Base-by-base conservation (phyloP, 2,329 filamentous ascomycete genomes). In the Zymoseptoria tritici region DNA sequence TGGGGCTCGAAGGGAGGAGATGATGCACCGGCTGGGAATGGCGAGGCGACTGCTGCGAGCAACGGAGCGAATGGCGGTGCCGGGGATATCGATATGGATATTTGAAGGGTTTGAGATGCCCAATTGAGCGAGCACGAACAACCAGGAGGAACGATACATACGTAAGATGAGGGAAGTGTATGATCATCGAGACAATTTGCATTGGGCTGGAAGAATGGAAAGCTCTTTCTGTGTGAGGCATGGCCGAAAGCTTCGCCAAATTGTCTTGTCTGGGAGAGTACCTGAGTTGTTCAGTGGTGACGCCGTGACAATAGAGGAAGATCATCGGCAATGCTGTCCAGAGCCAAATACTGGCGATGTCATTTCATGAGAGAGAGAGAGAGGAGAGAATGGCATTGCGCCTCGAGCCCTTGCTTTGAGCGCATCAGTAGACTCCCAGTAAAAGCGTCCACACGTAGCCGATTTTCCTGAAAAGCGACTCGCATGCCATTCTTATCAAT, bases 1-100 rank as follows among this genome's bases (percentile, higher is more conserved):
- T 97, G 91, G 79, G 86, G 74, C 68, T 54, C 71, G 68, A 59
- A 74, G 68, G 50, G 22, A 4, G 52, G 52, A 76, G 54, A 75
- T 71, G 56, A 74, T 70, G n/a, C 76, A 74, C 56, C 55, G 31
- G 42, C 76, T 72, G 22, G 74, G 70, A 68, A 61, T 54, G 61
- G 57, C 22, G 59, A 66, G n/a, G 60, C 58, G 42, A 63, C 60
- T 53, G 64, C 63, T 53, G 62, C 61, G 16, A 58, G 58, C 16
- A 66, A 63, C 26, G 63, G 54, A 21, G 58, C 60, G 19, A 60
- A 58, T 22, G 66, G 60, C 11, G 56, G 36, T 19, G 59, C 61
- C 13, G 54, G 69, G 63, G 71, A 73, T 60, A 70, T 71, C 22
- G 72, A 74, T 52, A 74, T 74, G 72, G 66, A 71, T 51, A 67